A percentile compares a stretch with the other conserved stretches of the same genome.
Evolutionary conservation across 352 stramenopile genomes (phyloP).

Genomic region (Globisporangium irregulare): DNA sequence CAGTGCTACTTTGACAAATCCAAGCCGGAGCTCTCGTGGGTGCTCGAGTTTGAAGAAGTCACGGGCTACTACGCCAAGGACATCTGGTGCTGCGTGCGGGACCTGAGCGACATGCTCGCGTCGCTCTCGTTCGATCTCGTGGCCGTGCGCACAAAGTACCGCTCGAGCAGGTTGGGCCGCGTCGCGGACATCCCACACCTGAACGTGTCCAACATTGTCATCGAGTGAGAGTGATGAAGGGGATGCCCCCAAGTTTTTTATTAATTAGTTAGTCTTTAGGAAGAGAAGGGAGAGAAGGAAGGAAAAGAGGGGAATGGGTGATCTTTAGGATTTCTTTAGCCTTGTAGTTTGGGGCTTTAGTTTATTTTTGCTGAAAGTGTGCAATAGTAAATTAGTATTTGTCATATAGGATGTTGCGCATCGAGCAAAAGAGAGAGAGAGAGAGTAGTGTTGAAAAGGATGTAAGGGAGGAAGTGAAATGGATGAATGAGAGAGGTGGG

Average conservation of each 20-base stretch:
- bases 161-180: conserved; percentile 17
- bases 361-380: neutral
- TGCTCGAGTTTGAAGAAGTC: conserved; percentile 42
- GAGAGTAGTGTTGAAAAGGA: neutral
- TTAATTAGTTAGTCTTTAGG: conserved; percentile 1
- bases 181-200: conserved; percentile 20
- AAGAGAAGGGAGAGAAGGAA: neutral
- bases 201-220: conserved; percentile 16
- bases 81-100: conserved; percentile 34
- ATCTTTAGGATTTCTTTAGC: neutral
- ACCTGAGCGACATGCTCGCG: conserved; percentile 33
- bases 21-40: conserved; percentile 39
- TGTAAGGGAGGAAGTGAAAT: neutral
- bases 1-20: conserved; percentile 48
- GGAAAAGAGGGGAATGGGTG: neutral
- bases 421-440: neutral
- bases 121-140: conserved; percentile 41
- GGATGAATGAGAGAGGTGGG: neutral
- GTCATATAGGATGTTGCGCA: neutral
- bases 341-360: neutral
- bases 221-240: conserved; percentile 13
- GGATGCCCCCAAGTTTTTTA: neutral
- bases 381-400: conserved; percentile 2
- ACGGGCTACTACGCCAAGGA: conserved; percentile 42
- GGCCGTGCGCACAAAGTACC: conserved; percentile 45